Evolutionary conservation across 495 filamentous ascomycete species (phyloP).

Genomic region (Choiromyces venosus): DNA sequence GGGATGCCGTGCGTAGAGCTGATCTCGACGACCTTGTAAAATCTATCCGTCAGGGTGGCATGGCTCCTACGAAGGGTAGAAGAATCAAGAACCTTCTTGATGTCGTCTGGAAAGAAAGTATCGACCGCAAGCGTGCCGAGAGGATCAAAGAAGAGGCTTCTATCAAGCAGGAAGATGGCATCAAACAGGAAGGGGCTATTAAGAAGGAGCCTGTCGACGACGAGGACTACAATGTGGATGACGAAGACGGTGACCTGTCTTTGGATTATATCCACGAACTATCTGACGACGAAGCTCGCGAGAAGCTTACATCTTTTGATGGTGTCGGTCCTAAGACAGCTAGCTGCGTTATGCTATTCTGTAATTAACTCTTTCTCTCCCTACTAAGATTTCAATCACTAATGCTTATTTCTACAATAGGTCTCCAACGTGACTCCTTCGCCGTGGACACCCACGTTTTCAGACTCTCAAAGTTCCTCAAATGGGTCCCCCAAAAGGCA

Average conservation of each 20-base stretch:
- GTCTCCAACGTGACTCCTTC: conserved; percentile 66
- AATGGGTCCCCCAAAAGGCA: conserved; percentile 68
- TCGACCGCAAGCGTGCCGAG: conserved; percentile 45
- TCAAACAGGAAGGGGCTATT: conserved; percentile 59
- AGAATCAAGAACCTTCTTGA: conserved; percentile 78
- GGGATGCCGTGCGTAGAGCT: conserved; percentile 70
- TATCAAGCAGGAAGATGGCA: conserved; percentile 41
- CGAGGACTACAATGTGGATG: conserved; percentile 49
- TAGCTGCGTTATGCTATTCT: conserved; percentile 77
- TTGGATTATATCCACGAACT: conserved; percentile 73
- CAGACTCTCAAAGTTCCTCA: conserved; percentile 74
- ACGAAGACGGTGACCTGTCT: conserved; percentile 55
- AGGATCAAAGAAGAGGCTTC: conserved; percentile 17
- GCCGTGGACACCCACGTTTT: conserved; percentile 84
- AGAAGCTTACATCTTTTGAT: conserved; percentile 65
- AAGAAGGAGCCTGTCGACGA: conserved; percentile 59
- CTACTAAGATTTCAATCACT: background rate
- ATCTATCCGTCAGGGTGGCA: conserved; percentile 68
- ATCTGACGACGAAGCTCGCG: conserved; percentile 63
- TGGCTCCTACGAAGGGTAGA: conserved; percentile 65
- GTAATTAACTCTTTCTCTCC: conserved; percentile 36
- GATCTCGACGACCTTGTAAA: conserved; percentile 59
- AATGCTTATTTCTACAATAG: conserved; percentile 5
- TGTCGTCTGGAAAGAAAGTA: conserved; percentile 66
- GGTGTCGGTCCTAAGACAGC: conserved; percentile 92